phyloP scores from a whole-genome alignment of 148 eudicot species.

The Linanthus parryae region DNA sequence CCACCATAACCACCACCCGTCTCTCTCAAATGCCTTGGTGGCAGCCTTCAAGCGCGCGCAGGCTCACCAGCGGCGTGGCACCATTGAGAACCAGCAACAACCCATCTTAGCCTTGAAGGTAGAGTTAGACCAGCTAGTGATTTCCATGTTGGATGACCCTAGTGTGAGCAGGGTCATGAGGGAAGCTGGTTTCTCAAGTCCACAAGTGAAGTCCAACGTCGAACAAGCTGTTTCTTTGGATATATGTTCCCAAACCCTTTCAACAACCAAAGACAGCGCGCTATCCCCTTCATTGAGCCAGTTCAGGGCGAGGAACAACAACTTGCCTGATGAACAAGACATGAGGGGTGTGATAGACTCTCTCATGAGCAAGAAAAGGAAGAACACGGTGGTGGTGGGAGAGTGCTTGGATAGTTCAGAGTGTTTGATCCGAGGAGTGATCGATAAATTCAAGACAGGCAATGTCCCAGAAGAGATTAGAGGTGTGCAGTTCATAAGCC shows the following conservation, averaged over 20 bases:
- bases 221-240: slow-evolving; percentile 58
- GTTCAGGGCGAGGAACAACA: too few species aligned
- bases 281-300: slow-evolving; percentile 11
- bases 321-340: too few species aligned
- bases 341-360: slow-evolving; percentile 44
- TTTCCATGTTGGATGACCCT: slow-evolving; percentile 90
- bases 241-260: slow-evolving; percentile 22
- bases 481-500: slow-evolving; percentile 44
- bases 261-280: slow-evolving; percentile 8
- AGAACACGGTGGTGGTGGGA: slow-evolving; percentile 59
- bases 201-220: slow-evolving; percentile 66
- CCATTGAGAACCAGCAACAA: slow-evolving; percentile 68
- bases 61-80: slow-evolving; percentile 79
- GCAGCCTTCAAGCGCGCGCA: slow-evolving; percentile 91
- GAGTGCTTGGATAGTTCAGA: slow-evolving; percentile 48
- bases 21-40: slow-evolving; percentile 71
- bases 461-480: slow-evolving; percentile 50
- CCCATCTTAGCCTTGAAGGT: slow-evolving; percentile 67
- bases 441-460: slow-evolving; percentile 49
- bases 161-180: slow-evolving; percentile 92
- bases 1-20: slow-evolving; percentile 38
- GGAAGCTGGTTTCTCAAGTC: slow-evolving; percentile 85
- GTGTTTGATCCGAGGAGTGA: slow-evolving; percentile 40
- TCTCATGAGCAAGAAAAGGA: slow-evolving; percentile 28
- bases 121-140: slow-evolving; percentile 75